Evolutionary conservation across 306 rosid genomes (phyloP).

Genomic region (Castanea sativa): DNA sequence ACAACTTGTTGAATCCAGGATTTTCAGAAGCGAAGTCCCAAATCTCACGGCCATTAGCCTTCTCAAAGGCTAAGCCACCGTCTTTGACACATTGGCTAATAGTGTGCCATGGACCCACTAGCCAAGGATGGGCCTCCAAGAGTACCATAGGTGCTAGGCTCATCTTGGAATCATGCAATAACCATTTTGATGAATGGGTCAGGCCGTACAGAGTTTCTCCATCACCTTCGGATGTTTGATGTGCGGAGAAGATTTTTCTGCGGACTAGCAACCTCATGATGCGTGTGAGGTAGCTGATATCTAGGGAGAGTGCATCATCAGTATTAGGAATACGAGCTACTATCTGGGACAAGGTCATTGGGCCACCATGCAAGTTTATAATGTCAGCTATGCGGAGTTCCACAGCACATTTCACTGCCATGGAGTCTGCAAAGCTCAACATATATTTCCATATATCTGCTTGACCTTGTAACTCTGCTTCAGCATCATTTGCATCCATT

Average conservation of each 20-base stretch:
- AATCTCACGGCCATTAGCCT: constrained; percentile 29
- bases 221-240: constrained; percentile 5
- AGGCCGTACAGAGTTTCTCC: constrained; percentile 23
- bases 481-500: constrained; percentile 25
- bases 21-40: constrained; percentile 15
- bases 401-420: constrained; percentile 1
- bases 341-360: constrained; percentile 29
- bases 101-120: constrained; percentile 21
- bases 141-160: constrained; percentile 22
- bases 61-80: constrained; percentile 21
- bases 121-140: constrained; percentile 18
- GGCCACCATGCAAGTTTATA: constrained; percentile 1
- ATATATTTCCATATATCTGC: constrained; percentile 34
- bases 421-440: constrained; percentile 37
- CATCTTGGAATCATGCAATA: constrained; percentile 16
- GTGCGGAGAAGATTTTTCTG: constrained; percentile 25
- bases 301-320: constrained; percentile 6
- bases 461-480: too few relatives aligned
- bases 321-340: constrained; percentile 3
- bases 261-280: constrained; percentile 23
- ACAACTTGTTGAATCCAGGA: constrained; percentile 7
- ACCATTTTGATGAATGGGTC: constrained; percentile 29
- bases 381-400: too few relatives aligned
- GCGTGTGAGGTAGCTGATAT: constrained; percentile 30
- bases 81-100: constrained; percentile 20